phyloP scores from a whole-genome alignment of 208 protist genomes.

The Lotmaria passim region DNA sequence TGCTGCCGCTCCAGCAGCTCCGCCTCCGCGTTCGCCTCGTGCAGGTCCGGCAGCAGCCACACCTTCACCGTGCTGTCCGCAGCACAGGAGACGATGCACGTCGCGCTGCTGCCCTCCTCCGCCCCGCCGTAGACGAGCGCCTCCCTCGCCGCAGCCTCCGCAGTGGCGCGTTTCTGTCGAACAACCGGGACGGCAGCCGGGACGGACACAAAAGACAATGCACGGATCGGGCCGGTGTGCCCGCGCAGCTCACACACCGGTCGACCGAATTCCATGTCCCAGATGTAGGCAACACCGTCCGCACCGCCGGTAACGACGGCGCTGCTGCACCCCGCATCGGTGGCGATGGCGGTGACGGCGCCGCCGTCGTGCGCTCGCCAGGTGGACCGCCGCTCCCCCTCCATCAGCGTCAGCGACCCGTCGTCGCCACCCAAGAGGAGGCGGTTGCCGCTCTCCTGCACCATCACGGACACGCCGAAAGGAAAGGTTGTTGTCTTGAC shows the following conservation, averaged over 20 bases:
- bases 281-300: slow-evolving; percentile 76
- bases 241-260: slow-evolving; percentile 67
- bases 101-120: slow-evolving; percentile 26
- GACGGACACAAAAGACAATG: slow-evolving; percentile 38
- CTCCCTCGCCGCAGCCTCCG: slow-evolving; percentile 30
- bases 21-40: slow-evolving; percentile 47
- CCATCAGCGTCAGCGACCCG: slow-evolving; percentile 67
- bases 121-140: slow-evolving; percentile 43
- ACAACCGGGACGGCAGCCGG: slow-evolving; percentile 25
- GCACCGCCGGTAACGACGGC: slow-evolving; percentile 73
- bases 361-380: slow-evolving; percentile 69
- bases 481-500: slow-evolving; percentile 47
- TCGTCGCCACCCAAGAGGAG: slow-evolving; percentile 72
- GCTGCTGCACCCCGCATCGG: slow-evolving; percentile 32
- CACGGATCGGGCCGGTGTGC: slow-evolving; percentile 67
- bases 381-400: slow-evolving; percentile 53
- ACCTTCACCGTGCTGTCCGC: slow-evolving; percentile 65
- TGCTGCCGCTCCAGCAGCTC: slow-evolving; percentile 35
- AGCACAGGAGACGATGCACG: slow-evolving; percentile 60
- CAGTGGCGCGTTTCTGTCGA: slow-evolving; percentile 12
- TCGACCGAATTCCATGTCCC: slow-evolving; percentile 60
- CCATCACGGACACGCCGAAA: slow-evolving; percentile 56
- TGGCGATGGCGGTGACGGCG: slow-evolving; percentile 63
- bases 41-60: slow-evolving; percentile 70
- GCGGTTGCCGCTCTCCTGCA: slow-evolving; percentile 35